Evolutionary conservation across 2,329 filamentous ascomycete genomes (phyloP).

Genomic region (Incumbomyces delicatus): DNA sequence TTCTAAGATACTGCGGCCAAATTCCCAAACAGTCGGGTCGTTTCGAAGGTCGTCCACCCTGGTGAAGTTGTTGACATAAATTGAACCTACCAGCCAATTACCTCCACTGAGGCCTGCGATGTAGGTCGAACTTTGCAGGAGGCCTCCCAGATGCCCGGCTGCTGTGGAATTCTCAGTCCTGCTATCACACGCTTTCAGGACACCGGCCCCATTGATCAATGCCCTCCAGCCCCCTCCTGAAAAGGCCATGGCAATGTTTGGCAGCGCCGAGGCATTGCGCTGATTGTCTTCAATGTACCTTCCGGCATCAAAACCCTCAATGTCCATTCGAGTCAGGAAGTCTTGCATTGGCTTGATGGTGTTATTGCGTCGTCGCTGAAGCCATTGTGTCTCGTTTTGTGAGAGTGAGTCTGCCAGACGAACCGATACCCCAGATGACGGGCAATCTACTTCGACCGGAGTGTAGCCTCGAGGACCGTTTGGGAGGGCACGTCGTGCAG

Average conservation of each 20-base stretch:
- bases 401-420: conserved; percentile 56
- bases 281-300: conserved; percentile 56
- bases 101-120: conserved; percentile 72
- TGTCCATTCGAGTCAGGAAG: conserved; percentile 61
- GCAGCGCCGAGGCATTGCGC: conserved; percentile 47
- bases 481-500: conserved; percentile 35
- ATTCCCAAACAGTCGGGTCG: conserved; percentile 48
- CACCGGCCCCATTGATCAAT: conserved; percentile 74
- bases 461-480: conserved; percentile 61
- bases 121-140: conserved; percentile 75
- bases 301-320: conserved; percentile 67
- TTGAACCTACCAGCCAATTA: conserved; percentile 72
- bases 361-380: conserved; percentile 58
- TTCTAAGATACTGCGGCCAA: conserved; percentile 52
- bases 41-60: conserved; percentile 49
- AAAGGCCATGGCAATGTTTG: conserved; percentile 65
- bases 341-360: conserved; percentile 66
- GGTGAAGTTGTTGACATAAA: conserved; percentile 70
- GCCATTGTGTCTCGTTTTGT: conserved; percentile 61
- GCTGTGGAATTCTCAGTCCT: conserved; percentile 54
- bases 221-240: conserved; percentile 82
- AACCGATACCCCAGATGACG: conserved; percentile 57
- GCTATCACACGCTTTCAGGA: conserved; percentile 66
- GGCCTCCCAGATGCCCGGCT: conserved; percentile 62
- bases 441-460: conserved; percentile 59